Evolutionary conservation across 192 early-diverging fungal species (phyloP).

Genomic region (Entomortierella beljakovae): DNA sequence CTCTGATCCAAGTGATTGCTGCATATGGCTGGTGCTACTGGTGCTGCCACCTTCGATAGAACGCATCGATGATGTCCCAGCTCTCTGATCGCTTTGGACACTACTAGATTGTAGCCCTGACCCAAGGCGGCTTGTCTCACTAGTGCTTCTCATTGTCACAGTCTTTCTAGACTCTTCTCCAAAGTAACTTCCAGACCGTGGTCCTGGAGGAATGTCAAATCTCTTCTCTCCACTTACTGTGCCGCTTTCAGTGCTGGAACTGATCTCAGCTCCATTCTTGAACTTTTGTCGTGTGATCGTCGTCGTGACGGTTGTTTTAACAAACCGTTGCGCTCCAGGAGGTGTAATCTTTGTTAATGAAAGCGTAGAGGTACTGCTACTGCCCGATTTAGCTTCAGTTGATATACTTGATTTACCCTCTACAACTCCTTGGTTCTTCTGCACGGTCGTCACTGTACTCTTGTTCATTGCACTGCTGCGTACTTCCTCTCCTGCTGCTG

Average conservation of each 20-base stretch:
- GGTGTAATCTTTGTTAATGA: slow-evolving; percentile 24
- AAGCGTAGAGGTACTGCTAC: neutral
- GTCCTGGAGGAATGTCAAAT: slow-evolving; percentile 47
- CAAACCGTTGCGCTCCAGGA: slow-evolving; percentile 33
- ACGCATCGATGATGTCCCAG: neutral
- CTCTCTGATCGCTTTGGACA: neutral
- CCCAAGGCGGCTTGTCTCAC: slow-evolving; percentile 22
- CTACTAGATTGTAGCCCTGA: neutral
- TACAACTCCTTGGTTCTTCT: neutral
- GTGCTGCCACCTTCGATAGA: neutral
- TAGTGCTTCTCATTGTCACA: slow-evolving; percentile 11
- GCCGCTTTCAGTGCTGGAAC: slow-evolving; percentile 16
- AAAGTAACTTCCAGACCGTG: slow-evolving; percentile 35
- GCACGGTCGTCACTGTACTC: neutral
- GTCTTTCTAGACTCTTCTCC: slow-evolving; percentile 12
- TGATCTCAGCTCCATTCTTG: slow-evolving; percentile 21
- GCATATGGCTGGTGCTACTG: neutral
- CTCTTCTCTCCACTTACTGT: slow-evolving; percentile 33
- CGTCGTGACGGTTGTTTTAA: slow-evolving; percentile 41
- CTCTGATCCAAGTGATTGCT: neutral
- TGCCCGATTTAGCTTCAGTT: neutral
- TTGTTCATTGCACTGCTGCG: neutral
- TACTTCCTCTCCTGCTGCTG: neutral
- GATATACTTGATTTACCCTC: neutral
- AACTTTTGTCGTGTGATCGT: slow-evolving; percentile 47